Base-by-base conservation (phyloP, 139 green algal genomes). In the Coelastrella sp. region DNA sequence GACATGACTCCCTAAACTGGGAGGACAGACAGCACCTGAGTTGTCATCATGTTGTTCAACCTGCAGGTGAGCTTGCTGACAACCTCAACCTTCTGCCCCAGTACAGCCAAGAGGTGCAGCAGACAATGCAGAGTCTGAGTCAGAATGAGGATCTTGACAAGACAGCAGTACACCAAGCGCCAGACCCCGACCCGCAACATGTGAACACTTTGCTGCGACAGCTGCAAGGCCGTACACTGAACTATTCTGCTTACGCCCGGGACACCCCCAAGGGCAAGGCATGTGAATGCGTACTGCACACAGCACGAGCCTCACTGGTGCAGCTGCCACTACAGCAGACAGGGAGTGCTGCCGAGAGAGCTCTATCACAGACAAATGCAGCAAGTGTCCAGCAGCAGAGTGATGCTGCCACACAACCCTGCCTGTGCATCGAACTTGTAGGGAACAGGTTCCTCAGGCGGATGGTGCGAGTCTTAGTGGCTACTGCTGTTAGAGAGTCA, bases 371-470 rank as follows among this genome's bases (percentile, higher is more conserved):
- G 43, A 38, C 71, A 37, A 5, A 3, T 43, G 69, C 43, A 32
- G 3, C 48, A 6, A 45, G 6, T 37, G n/a, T 59, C 57, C 71
- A 59, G 57, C 57, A 69, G 59, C 59, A 43, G 1, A 0, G 4
- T 32, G 11, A 50, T 17, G 6, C 27, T 27, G 19, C 53, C 5
- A 38, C 37, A 21, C 67, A 59, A 40, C 43, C 2, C 13, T 90
- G 74, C n/a, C 43, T 93, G 68, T 85, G 62, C 13, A 71, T 92
- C 7, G 86, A 93, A 68, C 79, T 93, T 38, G 84, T 90, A 21
- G 90, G 83, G 1, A 51, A 91, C 67, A 86, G 90, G 35, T 93
- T 93, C 77, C 53, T 93, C 57, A 50, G 88, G 25, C n/a, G 69
- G 1, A 89, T 90, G 88, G 89, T 90, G 59, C 86, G 89, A 9